Conservation (phyloP, 768 basidiomycete genomes). For the Xerocomellus intermedius region DNA sequence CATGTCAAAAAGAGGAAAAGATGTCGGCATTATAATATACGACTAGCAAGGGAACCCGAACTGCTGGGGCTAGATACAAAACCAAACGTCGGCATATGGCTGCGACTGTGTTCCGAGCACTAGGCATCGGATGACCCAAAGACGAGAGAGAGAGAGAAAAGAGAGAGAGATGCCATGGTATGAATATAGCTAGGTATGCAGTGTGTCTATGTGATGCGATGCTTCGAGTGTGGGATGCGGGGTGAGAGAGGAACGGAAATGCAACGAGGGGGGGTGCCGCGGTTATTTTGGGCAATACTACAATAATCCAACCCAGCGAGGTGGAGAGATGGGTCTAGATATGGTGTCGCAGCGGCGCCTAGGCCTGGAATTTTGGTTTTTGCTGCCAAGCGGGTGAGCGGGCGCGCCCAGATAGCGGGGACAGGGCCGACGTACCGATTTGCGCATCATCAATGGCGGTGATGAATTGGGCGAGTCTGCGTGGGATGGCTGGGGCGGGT, state of each 20-base stretch:
- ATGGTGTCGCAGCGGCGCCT: background rate
- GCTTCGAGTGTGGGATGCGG: conserved; percentile 20
- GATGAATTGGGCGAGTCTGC: conserved; percentile 39
- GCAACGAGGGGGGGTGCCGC: conserved; percentile 21
- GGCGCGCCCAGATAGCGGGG: background rate
- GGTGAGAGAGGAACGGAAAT: conserved; percentile 3
- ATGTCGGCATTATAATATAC: conserved; percentile 25
- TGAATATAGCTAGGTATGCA: conserved; percentile 37
- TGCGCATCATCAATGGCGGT: conserved; percentile 56
- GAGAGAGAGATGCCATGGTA: conserved; percentile 30
- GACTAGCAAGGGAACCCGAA: conserved; percentile 7
- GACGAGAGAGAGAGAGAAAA: conserved; percentile 7
- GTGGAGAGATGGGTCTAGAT: conserved; percentile 5
- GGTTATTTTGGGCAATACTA: conserved; percentile 12
- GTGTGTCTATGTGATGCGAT: conserved; percentile 33
- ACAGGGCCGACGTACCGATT: conserved; percentile 37
- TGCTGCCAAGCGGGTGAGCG: conserved; percentile 15
- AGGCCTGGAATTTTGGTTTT: conserved; percentile 38
- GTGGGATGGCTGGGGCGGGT: conserved; percentile 33
- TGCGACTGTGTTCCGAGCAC: conserved; percentile 14
- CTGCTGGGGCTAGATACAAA: conserved; percentile 20
- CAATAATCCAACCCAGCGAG: conserved; percentile 15
- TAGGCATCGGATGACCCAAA: conserved; percentile 19
- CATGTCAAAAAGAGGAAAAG: background rate
- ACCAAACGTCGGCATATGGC: conserved; percentile 5